Conservation (phyloP, 306 rosid genomes). For the Malus orientalis region DNA sequence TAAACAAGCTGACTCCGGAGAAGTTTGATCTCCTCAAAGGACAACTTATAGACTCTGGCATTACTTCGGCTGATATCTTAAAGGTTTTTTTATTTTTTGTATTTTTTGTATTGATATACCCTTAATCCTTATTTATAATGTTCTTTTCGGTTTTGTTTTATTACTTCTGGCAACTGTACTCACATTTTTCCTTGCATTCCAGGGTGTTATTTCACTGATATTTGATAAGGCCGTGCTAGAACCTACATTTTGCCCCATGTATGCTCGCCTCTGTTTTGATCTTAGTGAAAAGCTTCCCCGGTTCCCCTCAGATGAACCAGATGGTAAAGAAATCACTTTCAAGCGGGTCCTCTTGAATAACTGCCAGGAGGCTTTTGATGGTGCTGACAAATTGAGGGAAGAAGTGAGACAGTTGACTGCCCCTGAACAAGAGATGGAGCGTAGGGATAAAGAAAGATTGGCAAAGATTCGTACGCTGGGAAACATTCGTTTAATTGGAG, state of each 20-base stretch:
- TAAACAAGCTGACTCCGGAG: slow-evolving; percentile 96
- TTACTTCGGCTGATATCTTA: slow-evolving; percentile 90
- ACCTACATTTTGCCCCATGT: slow-evolving; percentile 99
- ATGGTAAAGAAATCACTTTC: slow-evolving; percentile 79
- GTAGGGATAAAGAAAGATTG: slow-evolving; percentile 78
- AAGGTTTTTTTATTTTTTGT: slow-evolving; percentile 32
- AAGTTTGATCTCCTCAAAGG: slow-evolving; percentile 96
- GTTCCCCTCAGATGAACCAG: slow-evolving; percentile 88
- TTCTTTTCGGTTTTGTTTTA: slow-evolving; percentile 1
- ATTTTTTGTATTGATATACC: background rate
- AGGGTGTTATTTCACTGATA: slow-evolving; percentile 81
- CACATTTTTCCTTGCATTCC: slow-evolving; percentile 31
- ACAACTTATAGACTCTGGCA: slow-evolving; percentile 86
- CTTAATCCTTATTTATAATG: background rate
- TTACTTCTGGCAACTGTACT: slow-evolving; percentile 9
- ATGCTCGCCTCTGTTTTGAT: slow-evolving; percentile 78
- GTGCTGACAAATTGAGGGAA: slow-evolving; percentile 71
- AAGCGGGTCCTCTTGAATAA: slow-evolving; percentile 76
- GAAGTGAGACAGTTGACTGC: slow-evolving; percentile 77
- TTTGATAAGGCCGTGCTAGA: slow-evolving; percentile 98
- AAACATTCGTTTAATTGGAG: slow-evolving; percentile 91
- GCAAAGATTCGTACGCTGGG: slow-evolving; percentile 89
- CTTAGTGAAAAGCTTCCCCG: slow-evolving; percentile 78
- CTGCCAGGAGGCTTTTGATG: slow-evolving; percentile 99
- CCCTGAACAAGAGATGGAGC: slow-evolving; percentile 83